A percentile compares a stretch with the other conserved stretches of the same genome.
Evolutionary conservation across 352 stramenopile species (phyloP).

Genomic region (Globisporangium recalcitrans): DNA sequence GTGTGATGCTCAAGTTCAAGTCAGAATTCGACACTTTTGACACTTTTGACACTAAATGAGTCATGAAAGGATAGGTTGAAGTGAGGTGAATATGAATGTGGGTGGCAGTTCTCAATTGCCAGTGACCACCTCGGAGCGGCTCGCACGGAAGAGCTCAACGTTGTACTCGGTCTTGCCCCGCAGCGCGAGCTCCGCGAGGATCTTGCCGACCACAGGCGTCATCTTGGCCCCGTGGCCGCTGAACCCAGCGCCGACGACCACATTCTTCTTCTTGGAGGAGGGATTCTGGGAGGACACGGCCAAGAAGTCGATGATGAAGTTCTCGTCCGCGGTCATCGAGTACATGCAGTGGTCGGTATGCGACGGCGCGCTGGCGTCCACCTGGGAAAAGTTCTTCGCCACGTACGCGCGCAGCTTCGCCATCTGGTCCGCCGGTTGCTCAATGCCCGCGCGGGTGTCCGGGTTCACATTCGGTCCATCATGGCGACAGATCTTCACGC

Average conservation of each 20-base stretch:
- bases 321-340: constrained; percentile 68
- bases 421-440: constrained; percentile 24
- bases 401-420: constrained; percentile 33
- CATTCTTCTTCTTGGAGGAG: constrained; percentile 22
- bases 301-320: constrained; percentile 75
- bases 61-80: no score
- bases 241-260: constrained; percentile 72
- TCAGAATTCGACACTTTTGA: no score
- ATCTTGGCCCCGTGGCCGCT: constrained; percentile 85
- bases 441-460: constrained; percentile 31
- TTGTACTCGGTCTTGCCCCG: constrained; percentile 33
- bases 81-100: no score
- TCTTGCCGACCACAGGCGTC: constrained; percentile 77
- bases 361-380: constrained; percentile 35
- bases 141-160: constrained; percentile 39
- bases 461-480: constrained; percentile 41
- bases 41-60: no score
- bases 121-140: not conserved
- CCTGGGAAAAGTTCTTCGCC: constrained; percentile 37
- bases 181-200: constrained; percentile 64
- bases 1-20: not conserved
- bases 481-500: constrained; percentile 77
- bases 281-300: constrained; percentile 1
- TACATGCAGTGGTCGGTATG: constrained; percentile 77
- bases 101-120: not conserved